Percentiles rank a stretch among this genome's conserved stretches.
Conservation (phyloP, 2,329 filamentous ascomycete genomes). For the Colletotrichum orbiculare region DNA sequence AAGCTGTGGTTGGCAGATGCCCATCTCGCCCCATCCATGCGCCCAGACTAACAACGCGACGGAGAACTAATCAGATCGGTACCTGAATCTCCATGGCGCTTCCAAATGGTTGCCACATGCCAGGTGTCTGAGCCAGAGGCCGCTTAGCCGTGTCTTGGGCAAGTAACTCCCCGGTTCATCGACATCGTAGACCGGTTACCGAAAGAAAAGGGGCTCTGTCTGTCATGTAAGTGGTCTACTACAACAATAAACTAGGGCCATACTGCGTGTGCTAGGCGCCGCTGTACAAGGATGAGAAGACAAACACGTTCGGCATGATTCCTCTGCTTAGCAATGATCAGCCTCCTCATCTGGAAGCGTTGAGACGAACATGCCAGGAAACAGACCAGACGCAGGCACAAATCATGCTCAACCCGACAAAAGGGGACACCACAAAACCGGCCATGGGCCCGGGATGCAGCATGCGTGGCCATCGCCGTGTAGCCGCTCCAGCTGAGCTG, state of each 20-base stretch:
- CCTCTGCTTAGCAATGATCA: constrained; percentile 6
- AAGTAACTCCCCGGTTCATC: neutral
- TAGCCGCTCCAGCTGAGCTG: constrained; percentile 6
- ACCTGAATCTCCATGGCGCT: constrained; percentile 30
- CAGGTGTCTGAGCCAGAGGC: neutral
- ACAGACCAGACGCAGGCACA: constrained; percentile 23
- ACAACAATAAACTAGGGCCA: neutral
- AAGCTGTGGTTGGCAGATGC: neutral
- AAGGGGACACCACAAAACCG: neutral
- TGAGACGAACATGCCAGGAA: neutral
- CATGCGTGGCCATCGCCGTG: neutral
- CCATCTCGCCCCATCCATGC: neutral
- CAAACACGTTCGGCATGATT: neutral
- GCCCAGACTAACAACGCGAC: neutral
- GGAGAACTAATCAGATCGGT: constrained; percentile 25
- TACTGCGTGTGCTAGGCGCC: neutral
- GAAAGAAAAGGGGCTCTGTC: neutral
- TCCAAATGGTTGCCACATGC: constrained; percentile 14
- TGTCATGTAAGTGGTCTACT: constrained; percentile 10
- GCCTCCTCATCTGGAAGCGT: neutral
- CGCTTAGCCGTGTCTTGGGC: constrained; percentile 30
- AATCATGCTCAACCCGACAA: neutral
- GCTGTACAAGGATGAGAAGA: neutral
- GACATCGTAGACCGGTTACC: constrained; percentile 9
- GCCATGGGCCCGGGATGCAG: neutral